phyloP scores from a whole-genome alignment of 2,329 filamentous ascomycete genomes.

The Epicoccum nigrum region DNA sequence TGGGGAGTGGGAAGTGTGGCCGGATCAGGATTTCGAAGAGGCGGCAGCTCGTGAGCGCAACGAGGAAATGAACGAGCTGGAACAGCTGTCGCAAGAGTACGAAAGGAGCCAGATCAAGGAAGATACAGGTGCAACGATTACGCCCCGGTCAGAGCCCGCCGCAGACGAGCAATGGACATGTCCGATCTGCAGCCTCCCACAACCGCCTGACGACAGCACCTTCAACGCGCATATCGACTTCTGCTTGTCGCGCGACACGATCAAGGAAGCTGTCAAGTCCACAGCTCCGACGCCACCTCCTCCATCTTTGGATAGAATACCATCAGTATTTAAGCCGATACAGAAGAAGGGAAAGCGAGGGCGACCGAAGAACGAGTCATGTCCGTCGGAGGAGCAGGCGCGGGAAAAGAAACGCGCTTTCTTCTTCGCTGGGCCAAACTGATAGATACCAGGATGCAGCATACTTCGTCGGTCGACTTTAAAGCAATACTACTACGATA shows the following conservation, averaged over 20 bases:
- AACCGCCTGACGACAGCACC: conserved; percentile 72
- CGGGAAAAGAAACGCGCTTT: conserved; percentile 43
- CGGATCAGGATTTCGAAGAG: conserved; percentile 69
- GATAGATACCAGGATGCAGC: neutral
- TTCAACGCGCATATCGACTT: conserved; percentile 95
- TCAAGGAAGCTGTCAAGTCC: conserved; percentile 77
- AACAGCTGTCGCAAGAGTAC: conserved; percentile 66
- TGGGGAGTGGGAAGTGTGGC: conserved; percentile 70
- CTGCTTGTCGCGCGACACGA: conserved; percentile 84
- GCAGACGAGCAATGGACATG: conserved; percentile 72
- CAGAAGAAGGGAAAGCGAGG: conserved; percentile 41
- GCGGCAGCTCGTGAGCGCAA: conserved; percentile 65
- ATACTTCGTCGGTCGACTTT: neutral
- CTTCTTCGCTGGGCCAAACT: conserved; percentile 25
- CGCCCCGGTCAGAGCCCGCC: conserved; percentile 34
- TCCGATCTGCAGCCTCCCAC: conserved; percentile 82
- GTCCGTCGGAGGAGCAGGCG: conserved; percentile 29
- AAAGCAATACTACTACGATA: neutral
- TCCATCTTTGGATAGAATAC: conserved; percentile 14
- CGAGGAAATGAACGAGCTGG: conserved; percentile 66
- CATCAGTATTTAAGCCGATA: conserved; percentile 16
- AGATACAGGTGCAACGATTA: conserved; percentile 3
- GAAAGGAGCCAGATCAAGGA: conserved; percentile 23
- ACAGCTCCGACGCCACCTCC: conserved; percentile 32
- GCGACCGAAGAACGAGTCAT: conserved; percentile 33